Percentiles rank a stretch among this genome's conserved stretches.
Evolutionary conservation across 2,329 filamentous ascomycete genomes (phyloP).

Genomic region (Botrytis pseudocinerea): DNA sequence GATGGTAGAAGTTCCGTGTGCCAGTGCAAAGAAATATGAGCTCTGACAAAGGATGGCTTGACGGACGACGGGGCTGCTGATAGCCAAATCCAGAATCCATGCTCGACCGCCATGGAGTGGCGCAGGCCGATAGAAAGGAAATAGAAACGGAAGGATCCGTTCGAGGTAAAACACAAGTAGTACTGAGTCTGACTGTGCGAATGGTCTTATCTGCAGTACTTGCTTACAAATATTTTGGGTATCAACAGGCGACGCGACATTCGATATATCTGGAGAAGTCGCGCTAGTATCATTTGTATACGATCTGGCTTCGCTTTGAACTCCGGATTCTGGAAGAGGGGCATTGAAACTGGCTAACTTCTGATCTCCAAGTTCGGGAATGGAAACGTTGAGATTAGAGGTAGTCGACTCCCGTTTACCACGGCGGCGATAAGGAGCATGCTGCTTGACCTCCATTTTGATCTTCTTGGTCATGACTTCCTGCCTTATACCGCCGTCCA

Average conservation of each 20-base stretch:
- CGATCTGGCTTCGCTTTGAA: background rate
- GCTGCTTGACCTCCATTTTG: constrained; percentile 57
- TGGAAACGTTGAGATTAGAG: constrained; percentile 19
- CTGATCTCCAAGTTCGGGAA: constrained; percentile 20
- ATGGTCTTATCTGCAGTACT: constrained; percentile 24
- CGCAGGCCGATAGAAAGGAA: constrained; percentile 61
- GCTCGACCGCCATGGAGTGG: constrained; percentile 57
- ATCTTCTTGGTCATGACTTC: constrained; percentile 54
- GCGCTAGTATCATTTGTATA: background rate
- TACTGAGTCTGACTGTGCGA: constrained; percentile 32
- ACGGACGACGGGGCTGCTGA: constrained; percentile 56
- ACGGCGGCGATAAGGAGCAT: constrained; percentile 49
- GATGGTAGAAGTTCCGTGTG: constrained; percentile 21
- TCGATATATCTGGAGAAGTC: background rate
- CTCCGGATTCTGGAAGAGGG: background rate
- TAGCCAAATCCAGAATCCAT: constrained; percentile 60
- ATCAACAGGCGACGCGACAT: background rate
- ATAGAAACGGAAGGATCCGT: constrained; percentile 61
- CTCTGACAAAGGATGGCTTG: constrained; percentile 56
- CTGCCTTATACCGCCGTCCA: constrained; percentile 40
- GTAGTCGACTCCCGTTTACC: constrained; percentile 33
- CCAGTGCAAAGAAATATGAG: constrained; percentile 54
- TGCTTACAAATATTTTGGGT: constrained; percentile 12
- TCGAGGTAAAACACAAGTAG: constrained; percentile 62
- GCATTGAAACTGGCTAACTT: constrained; percentile 1